A percentile compares a stretch with the other conserved stretches of the same genome.
Evolutionary conservation across 2,329 filamentous ascomycete genomes (phyloP).

Genomic region (Microdochium trichocladiopsis): DNA sequence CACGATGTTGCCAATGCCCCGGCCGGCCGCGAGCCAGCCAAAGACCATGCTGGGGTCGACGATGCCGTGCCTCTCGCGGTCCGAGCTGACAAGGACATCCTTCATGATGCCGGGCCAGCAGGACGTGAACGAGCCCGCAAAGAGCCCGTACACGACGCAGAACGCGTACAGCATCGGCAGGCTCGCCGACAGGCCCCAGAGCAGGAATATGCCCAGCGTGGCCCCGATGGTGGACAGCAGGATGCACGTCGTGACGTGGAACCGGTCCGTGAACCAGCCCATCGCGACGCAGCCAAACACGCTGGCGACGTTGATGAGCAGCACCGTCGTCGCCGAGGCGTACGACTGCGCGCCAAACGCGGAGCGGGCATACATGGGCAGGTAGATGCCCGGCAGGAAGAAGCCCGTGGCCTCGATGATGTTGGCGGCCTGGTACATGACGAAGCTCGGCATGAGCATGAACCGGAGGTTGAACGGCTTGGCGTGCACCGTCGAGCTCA

Average conservation of each 20-base stretch:
- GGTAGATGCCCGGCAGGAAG: conserved; percentile 56
- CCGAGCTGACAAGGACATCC: conserved; percentile 24
- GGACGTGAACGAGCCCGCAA: conserved; percentile 56
- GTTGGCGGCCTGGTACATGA: conserved; percentile 51
- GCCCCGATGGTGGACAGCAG: conserved; percentile 50
- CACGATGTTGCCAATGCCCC: conserved; percentile 54
- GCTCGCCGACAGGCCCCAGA: conserved; percentile 53
- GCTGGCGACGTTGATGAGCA: conserved; percentile 52
- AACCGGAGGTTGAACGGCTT: conserved; percentile 40
- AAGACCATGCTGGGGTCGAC: conserved; percentile 48
- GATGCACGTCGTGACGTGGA: conserved; percentile 47
- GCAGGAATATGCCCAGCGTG: conserved; percentile 45
- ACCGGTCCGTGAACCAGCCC: conserved; percentile 47
- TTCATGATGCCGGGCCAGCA: conserved; percentile 54
- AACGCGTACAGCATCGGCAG: conserved; percentile 51
- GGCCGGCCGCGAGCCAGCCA: conserved; percentile 47
- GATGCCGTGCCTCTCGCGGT: conserved; percentile 9
- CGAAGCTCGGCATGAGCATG: conserved; percentile 43
- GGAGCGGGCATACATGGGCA: conserved; percentile 47
- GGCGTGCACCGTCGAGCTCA: conserved; percentile 25
- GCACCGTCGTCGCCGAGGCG: conserved; percentile 47
- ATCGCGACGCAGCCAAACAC: conserved; percentile 53
- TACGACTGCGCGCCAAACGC: conserved; percentile 39
- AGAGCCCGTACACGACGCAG: conserved; percentile 56
- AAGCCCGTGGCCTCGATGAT: conserved; percentile 53